Percentiles rank a stretch among this genome's conserved stretches.
Conservation (phyloP, 2,329 filamentous ascomycete species). For the Talaromyces sp. region DNA sequence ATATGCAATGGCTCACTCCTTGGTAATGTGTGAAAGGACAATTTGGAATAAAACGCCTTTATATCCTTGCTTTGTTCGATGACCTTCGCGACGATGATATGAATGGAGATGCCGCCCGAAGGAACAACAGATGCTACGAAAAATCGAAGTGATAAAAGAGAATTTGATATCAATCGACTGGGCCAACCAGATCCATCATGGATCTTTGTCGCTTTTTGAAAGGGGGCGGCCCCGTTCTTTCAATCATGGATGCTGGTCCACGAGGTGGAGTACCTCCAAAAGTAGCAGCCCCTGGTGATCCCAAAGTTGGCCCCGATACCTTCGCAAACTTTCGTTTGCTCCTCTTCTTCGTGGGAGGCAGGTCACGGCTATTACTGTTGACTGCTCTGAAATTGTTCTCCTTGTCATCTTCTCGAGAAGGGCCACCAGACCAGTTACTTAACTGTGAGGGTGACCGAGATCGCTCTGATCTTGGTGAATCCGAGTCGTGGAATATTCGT, state of each 20-base stretch:
- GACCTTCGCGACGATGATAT: background rate
- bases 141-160: background rate
- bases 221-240: background rate
- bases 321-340: constrained; percentile 7
- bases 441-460: background rate
- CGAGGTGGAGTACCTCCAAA: background rate
- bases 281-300: background rate
- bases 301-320: background rate
- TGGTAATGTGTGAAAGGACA: background rate
- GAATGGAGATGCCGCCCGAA: background rate
- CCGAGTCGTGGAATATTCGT: background rate
- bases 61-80: background rate
- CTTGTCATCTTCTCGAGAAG: background rate
- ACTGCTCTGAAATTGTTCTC: background rate
- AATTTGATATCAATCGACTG: background rate
- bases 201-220: constrained; percentile 9
- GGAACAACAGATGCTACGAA: background rate
- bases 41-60: background rate
- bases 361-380: background rate
- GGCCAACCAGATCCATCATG: constrained; percentile 1
- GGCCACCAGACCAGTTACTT: background rate
- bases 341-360: constrained; percentile 7
- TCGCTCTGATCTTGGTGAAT: background rate
- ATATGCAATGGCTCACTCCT: background rate
- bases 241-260: background rate